Percentiles rank a stretch among this genome's conserved stretches.
phyloP scores from a whole-genome alignment of 345 rosid species.

The Eucalyptus pauciflora region DNA sequence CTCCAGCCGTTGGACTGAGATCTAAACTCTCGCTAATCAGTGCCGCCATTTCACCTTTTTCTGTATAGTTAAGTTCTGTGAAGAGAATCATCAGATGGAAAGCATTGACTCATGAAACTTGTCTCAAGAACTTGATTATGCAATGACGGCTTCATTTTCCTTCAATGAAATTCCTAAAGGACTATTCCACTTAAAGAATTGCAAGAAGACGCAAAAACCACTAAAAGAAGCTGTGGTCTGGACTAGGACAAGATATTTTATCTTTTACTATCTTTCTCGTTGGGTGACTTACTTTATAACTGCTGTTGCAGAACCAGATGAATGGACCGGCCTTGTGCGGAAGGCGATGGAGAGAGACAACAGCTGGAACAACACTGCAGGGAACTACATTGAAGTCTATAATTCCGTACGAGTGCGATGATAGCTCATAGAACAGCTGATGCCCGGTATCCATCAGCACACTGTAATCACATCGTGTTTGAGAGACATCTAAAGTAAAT shows the following conservation, averaged over 20 bases:
- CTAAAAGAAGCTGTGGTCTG: neutral
- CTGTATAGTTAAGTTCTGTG: neutral
- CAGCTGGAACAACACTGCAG: slow-evolving; percentile 42
- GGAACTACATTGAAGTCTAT: slow-evolving; percentile 31
- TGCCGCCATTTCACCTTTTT: neutral
- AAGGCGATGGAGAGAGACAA: slow-evolving; percentile 31
- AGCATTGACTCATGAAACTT: neutral
- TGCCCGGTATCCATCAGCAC: neutral
- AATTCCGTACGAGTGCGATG: slow-evolving; percentile 15
- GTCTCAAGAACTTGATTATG: neutral
- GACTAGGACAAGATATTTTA: neutral
- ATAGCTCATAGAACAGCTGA: neutral
- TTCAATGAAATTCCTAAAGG: neutral
- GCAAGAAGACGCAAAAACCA: neutral
- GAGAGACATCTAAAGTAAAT: neutral
- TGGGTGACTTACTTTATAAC: neutral
- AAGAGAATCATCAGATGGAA: neutral
- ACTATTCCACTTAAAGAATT: neutral
- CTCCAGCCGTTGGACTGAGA: neutral
- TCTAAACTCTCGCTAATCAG: neutral
- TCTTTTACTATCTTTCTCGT: neutral
- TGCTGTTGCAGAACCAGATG: slow-evolving; percentile 17
- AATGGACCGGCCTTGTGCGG: slow-evolving; percentile 24
- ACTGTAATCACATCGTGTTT: neutral
- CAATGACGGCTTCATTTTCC: neutral